Percentiles rank a stretch among this genome's conserved stretches.
Evolutionary conservation across 306 rosid genomes (phyloP).

Genomic region (Herpetospermum pedunculosum): DNA sequence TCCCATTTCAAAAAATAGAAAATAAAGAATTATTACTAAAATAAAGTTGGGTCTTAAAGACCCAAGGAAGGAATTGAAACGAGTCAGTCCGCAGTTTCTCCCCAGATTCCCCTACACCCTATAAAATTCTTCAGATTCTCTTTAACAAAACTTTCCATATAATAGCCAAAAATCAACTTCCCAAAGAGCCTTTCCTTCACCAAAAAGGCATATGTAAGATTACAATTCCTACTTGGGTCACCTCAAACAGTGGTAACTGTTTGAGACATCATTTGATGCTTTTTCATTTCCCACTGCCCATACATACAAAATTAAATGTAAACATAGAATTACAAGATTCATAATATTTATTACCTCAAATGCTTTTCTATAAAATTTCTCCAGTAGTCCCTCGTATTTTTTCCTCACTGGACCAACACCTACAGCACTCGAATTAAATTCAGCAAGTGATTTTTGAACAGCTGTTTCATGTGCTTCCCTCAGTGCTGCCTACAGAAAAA

Average conservation of each 20-base stretch:
- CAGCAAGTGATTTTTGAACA: constrained; percentile 59
- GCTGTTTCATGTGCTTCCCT: constrained; percentile 91
- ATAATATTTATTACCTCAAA: constrained; percentile 47
- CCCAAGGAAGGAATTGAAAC: not conserved
- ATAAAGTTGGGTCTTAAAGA: not conserved
- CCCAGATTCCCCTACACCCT: not conserved
- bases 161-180: not conserved
- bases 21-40: not conserved
- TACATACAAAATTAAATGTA: not conserved
- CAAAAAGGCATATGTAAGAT: not conserved
- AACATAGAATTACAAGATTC: not conserved
- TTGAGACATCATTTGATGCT: not conserved
- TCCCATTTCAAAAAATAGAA: not conserved
- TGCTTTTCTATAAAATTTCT: constrained; percentile 58
- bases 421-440: constrained; percentile 65
- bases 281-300: not conserved
- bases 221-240: not conserved
- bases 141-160: not conserved
- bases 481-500: constrained; percentile 47
- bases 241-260: not conserved
- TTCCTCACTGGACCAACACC: constrained; percentile 82
- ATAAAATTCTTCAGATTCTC: not conserved
- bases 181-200: not conserved
- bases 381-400: constrained; percentile 65
- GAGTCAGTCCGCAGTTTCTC: not conserved